A percentile compares a stretch with the other conserved stretches of the same genome.
Conservation (phyloP, 176 grass and related monocot species). For the Aegilops tauschii region DNA sequence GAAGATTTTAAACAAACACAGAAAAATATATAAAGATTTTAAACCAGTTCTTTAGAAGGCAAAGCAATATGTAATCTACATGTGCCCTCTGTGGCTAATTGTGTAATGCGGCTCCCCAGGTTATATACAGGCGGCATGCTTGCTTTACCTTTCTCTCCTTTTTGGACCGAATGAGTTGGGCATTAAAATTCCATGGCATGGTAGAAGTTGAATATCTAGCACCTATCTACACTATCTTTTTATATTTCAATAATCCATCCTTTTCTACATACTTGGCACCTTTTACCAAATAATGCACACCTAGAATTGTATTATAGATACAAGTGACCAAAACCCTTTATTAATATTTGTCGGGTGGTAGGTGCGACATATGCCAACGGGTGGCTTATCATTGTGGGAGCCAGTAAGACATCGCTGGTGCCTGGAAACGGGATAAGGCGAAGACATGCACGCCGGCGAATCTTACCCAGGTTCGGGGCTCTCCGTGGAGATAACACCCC, state of each 20-base stretch:
- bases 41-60: neutral
- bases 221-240: neutral
- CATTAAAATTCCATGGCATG: neutral
- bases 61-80: neutral
- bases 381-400: no score
- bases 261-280: neutral
- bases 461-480: no score
- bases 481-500: no score
- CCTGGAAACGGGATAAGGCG: no score
- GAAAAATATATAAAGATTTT: neutral
- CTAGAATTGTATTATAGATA: neutral
- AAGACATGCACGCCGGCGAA: no score
- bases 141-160: neutral
- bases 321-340: neutral
- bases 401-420: no score
- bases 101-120: neutral
- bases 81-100: neutral
- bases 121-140: neutral
- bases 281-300: neutral
- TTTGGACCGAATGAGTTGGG: neutral
- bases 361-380: no score
- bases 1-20: neutral
- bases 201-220: neutral
- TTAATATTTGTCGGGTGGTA: no score
- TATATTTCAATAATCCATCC: neutral